Conservation (phyloP, 2,329 filamentous ascomycete genomes). For the Bipolaris cookei region DNA sequence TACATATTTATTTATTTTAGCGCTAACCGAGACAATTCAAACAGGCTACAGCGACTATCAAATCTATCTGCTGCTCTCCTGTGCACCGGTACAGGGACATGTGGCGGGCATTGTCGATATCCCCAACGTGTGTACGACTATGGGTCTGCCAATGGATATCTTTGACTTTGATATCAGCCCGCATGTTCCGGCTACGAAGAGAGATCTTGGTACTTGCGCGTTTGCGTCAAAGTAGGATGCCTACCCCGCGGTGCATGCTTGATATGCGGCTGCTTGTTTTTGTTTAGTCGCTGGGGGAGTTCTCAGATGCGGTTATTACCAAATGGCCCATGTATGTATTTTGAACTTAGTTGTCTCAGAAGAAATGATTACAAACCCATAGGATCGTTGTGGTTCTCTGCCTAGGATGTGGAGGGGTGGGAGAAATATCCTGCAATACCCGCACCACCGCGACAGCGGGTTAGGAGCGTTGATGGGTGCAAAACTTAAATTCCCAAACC, state of each 20-base stretch:
- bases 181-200: slow-evolving; percentile 63
- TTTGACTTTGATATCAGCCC: slow-evolving; percentile 93
- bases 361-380: no score
- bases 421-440: no score
- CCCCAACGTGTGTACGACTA: slow-evolving; percentile 87
- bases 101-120: slow-evolving; percentile 88
- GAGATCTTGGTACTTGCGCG: slow-evolving; percentile 75
- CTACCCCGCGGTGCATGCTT: neutral
- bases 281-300: neutral
- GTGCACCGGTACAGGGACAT: slow-evolving; percentile 85
- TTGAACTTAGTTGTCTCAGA: neutral
- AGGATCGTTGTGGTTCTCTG: no score
- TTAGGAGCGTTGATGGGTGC: no score
- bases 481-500: no score
- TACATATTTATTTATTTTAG: neutral
- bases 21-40: neutral
- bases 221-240: slow-evolving; percentile 56
- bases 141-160: slow-evolving; percentile 89
- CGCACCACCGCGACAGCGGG: no score
- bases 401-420: no score
- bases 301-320: neutral
- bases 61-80: slow-evolving; percentile 83
- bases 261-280: neutral
- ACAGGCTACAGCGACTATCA: slow-evolving; percentile 71
- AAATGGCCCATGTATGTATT: neutral